These are phyloP conservation scores for Alternaria tenuissima DNA, from an alignment of 2,329 filamentous ascomycete species.

Conservation along the genomic window DNA sequence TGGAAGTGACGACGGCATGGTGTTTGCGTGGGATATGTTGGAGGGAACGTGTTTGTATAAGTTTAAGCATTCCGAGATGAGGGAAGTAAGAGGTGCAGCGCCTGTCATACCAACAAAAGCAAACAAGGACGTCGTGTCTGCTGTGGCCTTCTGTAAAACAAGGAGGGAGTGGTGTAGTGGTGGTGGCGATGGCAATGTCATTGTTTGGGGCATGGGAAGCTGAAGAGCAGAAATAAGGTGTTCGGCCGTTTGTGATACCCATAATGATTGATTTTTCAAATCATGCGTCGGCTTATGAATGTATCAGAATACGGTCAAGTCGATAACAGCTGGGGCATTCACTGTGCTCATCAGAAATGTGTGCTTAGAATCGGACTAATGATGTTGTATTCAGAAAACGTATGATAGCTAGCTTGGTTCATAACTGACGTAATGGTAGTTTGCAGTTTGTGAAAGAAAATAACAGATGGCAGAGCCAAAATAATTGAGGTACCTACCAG, in stretches of 20 bases:
- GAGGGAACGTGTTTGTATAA: conserved; percentile 72
- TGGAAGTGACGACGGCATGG: conserved; percentile 78
- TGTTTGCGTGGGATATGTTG: conserved; percentile 86
- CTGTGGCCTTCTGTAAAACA: conserved; percentile 57
- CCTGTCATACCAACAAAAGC: conserved; percentile 43
- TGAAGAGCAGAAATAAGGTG: neutral
- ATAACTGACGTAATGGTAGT: neutral
- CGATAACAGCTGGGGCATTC: neutral
- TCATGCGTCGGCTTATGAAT: neutral
- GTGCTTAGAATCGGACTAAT: neutral
- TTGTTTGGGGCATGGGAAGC: conserved; percentile 44
- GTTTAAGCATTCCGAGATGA: conserved; percentile 58
- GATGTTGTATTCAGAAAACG: conserved; percentile 1
- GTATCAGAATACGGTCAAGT: neutral
- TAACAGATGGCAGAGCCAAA: neutral
- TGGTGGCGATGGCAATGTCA: conserved; percentile 57
- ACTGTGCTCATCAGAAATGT: neutral
- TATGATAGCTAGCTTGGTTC: neutral
- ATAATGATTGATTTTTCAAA: neutral
- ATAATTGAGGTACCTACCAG: neutral
- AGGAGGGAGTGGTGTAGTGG: conserved; percentile 60
- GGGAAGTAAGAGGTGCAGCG: conserved; percentile 31
- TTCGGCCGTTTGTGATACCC: conserved; percentile 10
- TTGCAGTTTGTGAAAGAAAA: neutral
- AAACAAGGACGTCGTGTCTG: conserved; percentile 58